Conservation (phyloP, 2,329 filamentous ascomycete genomes). For the Colletotrichum phormii region DNA sequence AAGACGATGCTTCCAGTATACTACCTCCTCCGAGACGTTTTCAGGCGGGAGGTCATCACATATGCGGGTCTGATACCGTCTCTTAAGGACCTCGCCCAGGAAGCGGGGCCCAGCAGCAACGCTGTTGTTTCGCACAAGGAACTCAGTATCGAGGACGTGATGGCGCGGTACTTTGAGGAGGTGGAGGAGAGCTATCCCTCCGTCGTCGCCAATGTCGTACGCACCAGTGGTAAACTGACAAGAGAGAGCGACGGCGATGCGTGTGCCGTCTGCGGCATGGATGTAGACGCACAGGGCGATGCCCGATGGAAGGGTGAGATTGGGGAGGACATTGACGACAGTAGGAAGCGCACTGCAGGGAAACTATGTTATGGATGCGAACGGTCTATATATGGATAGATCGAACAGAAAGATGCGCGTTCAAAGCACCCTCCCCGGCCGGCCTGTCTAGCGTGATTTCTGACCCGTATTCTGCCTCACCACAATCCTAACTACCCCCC, state of each 20-base stretch:
- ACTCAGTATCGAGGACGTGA: conserved; percentile 90
- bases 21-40: conserved; percentile 86
- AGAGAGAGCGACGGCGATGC: conserved; percentile 51
- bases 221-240: conserved; percentile 86
- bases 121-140: conserved; percentile 75
- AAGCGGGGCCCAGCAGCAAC: conserved; percentile 42
- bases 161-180: conserved; percentile 87
- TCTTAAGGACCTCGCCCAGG: conserved; percentile 58
- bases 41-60: conserved; percentile 80
- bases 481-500: not conserved
- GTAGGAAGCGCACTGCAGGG: conserved; percentile 42
- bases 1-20: conserved; percentile 62
- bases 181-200: conserved; percentile 89
- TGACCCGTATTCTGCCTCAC: conserved; percentile 4
- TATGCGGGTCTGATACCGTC: conserved; percentile 71
- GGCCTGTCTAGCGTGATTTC: not conserved
- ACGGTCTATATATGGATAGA: conserved; percentile 68
- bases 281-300: conserved; percentile 72
- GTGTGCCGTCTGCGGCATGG: conserved; percentile 80
- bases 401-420: conserved; percentile 9
- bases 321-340: conserved; percentile 53
- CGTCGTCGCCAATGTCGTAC: conserved; percentile 94
- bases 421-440: not conserved
- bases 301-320: conserved; percentile 72
- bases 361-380: conserved; percentile 80